A percentile compares a stretch with the other conserved stretches of the same genome.
phyloP scores from a whole-genome alignment of 179 eudicot species.

The Spinacia oleracea region DNA sequence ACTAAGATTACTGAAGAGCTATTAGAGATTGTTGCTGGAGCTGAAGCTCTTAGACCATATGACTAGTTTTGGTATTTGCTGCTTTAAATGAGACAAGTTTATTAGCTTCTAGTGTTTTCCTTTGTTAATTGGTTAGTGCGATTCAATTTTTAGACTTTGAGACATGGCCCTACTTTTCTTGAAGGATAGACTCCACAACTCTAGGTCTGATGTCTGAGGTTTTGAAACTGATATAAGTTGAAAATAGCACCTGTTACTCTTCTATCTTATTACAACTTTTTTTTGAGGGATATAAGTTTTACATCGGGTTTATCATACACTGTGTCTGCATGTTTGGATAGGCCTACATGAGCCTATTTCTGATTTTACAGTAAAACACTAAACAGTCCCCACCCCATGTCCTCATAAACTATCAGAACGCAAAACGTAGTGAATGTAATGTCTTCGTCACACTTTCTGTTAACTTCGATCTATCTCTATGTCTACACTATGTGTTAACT shows the following conservation, averaged over 20 bases:
- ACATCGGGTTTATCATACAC: too few relatives aligned
- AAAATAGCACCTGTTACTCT: not conserved
- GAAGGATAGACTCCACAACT: not conserved
- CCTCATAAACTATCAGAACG: not conserved
- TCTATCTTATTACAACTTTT: not conserved
- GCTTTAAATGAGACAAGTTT: not conserved
- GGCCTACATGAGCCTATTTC: not conserved
- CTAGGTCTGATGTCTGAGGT: not conserved
- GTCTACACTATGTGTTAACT: not conserved
- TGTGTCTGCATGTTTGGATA: not conserved
- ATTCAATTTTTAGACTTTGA: not conserved
- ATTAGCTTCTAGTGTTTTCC: not conserved
- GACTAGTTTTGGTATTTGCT: constrained; percentile 12
- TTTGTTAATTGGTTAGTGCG: not conserved
- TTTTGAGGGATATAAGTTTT: too few relatives aligned
- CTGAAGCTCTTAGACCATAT: constrained; percentile 50
- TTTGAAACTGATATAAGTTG: not conserved
- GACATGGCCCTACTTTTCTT: not conserved
- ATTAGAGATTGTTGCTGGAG: constrained; percentile 82
- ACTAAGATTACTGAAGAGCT: constrained; percentile 72
- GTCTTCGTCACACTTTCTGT: not conserved
- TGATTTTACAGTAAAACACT: not conserved
- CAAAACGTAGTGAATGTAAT: not conserved
- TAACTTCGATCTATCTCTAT: not conserved
- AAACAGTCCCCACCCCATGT: not conserved